A percentile compares a stretch with the other conserved stretches of the same genome.
Conservation (phyloP, 108 stramenopile species). For the Epipyxis sp. region DNA sequence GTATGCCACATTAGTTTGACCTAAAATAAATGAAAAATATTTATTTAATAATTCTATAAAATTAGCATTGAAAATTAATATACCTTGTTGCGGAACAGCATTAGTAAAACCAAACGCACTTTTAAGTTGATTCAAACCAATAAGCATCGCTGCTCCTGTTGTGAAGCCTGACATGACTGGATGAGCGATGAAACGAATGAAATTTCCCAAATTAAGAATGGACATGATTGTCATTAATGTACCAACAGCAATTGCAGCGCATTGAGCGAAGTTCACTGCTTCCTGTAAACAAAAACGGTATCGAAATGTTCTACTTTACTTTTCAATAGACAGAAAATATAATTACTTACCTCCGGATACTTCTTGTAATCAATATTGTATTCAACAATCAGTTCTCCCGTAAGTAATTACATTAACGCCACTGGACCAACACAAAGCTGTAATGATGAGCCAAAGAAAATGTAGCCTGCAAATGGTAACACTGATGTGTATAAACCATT, state of each 20-base stretch:
- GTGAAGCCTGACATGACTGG: conserved; percentile 40
- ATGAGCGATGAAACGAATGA: conserved; percentile 34
- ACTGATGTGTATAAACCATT: conserved; percentile 78
- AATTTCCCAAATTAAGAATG: conserved; percentile 2
- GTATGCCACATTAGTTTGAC: background rate
- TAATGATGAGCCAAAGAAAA: conserved; percentile 67
- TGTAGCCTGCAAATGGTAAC: conserved; percentile 69
- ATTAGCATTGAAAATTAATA: too few relatives aligned
- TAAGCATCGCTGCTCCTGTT: conserved; percentile 34
- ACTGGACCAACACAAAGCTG: conserved; percentile 82
- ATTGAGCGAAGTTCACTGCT: conserved; percentile 18
- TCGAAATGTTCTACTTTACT: conserved; percentile 11
- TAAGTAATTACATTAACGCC: conserved; percentile 54
- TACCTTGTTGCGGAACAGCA: conserved; percentile 7
- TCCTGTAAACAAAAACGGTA: background rate
- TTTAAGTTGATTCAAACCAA: conserved; percentile 33
- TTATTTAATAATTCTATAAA: too few relatives aligned
- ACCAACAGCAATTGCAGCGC: conserved; percentile 7
- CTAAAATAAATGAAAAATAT: too few relatives aligned
- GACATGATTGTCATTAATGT: conserved; percentile 29
- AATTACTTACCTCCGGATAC: too few relatives aligned
- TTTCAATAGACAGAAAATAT: too few relatives aligned
- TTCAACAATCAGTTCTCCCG: background rate
- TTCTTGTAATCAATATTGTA: conserved; percentile 21
- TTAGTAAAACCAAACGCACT: conserved; percentile 26